phyloP scores from a whole-genome alignment of 257 asterid genomes.

The Przewalskia tangutica region DNA sequence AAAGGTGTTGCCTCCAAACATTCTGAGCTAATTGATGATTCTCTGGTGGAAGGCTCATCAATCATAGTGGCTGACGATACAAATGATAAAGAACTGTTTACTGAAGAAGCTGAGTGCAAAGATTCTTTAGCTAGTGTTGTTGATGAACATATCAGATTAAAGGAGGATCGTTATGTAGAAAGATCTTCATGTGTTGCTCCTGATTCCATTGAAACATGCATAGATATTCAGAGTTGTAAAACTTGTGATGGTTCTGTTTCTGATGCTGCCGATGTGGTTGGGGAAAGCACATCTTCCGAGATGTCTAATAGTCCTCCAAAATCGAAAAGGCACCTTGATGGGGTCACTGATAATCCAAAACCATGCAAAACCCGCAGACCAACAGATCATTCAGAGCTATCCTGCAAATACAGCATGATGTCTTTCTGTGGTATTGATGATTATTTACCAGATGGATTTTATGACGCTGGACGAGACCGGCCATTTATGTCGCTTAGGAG shows the following conservation, averaged over 20 bases:
- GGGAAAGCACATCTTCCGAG: slow-evolving; percentile 38
- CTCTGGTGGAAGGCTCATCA: slow-evolving; percentile 26
- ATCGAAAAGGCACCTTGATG: slow-evolving; percentile 79
- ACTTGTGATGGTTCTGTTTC: slow-evolving; percentile 25
- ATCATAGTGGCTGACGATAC: slow-evolving; percentile 24
- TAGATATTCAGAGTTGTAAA: slow-evolving; percentile 23
- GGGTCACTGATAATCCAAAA: slow-evolving; percentile 72
- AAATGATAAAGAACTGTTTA: slow-evolving; percentile 23
- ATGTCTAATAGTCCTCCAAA: slow-evolving; percentile 28
- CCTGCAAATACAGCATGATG: slow-evolving; percentile 58
- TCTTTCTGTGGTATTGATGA: slow-evolving; percentile 74
- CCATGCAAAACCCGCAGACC: slow-evolving; percentile 78
- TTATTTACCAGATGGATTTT: slow-evolving; percentile 81
- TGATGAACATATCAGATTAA: slow-evolving; percentile 19
- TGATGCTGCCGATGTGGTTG: slow-evolving; percentile 29
- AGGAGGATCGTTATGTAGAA: slow-evolving; percentile 16
- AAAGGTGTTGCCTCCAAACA: slow-evolving; percentile 51
- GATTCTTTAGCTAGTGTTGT: slow-evolving; percentile 1
- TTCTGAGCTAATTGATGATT: slow-evolving; percentile 21
- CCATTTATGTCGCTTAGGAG: slow-evolving; percentile 62
- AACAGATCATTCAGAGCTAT: slow-evolving; percentile 43
- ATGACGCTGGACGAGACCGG: slow-evolving; percentile 93
- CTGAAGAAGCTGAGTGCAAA: slow-evolving; percentile 21
- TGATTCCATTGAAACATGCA: slow-evolving; percentile 21
- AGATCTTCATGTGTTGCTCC: slow-evolving; percentile 41